Conservation (phyloP, 345 rosid species). For the Hevea brasiliensis region DNA sequence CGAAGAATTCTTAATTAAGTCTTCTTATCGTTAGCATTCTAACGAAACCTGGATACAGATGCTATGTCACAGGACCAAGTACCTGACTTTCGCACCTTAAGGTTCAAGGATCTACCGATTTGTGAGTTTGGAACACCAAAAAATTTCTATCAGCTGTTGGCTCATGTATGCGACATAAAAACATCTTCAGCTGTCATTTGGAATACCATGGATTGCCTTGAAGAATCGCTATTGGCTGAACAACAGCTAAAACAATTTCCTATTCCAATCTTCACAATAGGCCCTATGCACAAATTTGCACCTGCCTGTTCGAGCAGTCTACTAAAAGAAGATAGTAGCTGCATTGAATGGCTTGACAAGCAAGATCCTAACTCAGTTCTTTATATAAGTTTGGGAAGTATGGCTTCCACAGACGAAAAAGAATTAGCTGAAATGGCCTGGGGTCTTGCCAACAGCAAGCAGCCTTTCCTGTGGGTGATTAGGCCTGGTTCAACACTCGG, state of each 20-base stretch:
- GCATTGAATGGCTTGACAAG: slow-evolving; percentile 49
- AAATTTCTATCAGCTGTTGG: slow-evolving; percentile 21
- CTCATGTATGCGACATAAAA: slow-evolving; percentile 18
- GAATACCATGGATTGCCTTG: slow-evolving; percentile 21
- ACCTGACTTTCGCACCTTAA: slow-evolving; percentile 30
- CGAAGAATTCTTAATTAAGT: background rate
- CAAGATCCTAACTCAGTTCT: slow-evolving; percentile 28
- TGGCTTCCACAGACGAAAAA: slow-evolving; percentile 11
- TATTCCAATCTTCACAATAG: slow-evolving; percentile 32
- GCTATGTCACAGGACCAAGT: slow-evolving; percentile 19
- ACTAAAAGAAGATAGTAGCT: slow-evolving; percentile 40
- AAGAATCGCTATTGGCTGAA: background rate
- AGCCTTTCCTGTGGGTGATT: slow-evolving; percentile 53
- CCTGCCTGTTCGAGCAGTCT: slow-evolving; percentile 29
- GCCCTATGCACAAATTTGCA: slow-evolving; percentile 13
- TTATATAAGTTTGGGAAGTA: slow-evolving; percentile 38
- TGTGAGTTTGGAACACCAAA: slow-evolving; percentile 30
- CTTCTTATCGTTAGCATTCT: background rate
- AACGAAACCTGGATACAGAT: slow-evolving; percentile 9
- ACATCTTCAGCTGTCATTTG: slow-evolving; percentile 27
- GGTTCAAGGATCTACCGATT: slow-evolving; percentile 36
- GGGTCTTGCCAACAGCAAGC: slow-evolving; percentile 42
- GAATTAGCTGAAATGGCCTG: slow-evolving; percentile 26
- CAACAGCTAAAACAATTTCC: background rate
- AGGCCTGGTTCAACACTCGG: slow-evolving; percentile 24